Conservation (phyloP, 192 early-diverging fungal genomes). For the Podila verticillata region DNA sequence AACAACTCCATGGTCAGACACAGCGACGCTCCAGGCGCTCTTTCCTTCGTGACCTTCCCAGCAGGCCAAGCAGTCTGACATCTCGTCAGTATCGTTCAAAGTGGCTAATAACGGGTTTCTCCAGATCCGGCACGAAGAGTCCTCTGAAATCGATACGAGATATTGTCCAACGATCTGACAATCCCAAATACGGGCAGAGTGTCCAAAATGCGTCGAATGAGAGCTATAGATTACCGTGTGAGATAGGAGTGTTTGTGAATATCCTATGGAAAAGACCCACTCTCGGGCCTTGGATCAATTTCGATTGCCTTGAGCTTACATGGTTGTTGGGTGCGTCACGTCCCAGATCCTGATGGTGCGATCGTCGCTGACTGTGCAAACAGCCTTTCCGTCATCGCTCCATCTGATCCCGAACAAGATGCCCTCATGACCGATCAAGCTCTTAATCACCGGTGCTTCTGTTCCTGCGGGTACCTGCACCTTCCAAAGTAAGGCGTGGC, state of each 20-base stretch:
- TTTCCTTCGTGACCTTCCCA: conserved; percentile 86
- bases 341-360: conserved; percentile 83
- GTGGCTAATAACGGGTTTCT: conserved; percentile 50
- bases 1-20: conserved; percentile 50
- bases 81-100: conserved; percentile 34
- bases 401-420: conserved; percentile 83
- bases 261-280: not conserved
- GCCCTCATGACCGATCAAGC: conserved; percentile 73
- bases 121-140: conserved; percentile 87
- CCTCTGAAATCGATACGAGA: conserved; percentile 79
- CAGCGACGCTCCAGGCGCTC: conserved; percentile 84
- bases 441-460: conserved; percentile 54
- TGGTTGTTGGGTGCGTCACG: conserved; percentile 31
- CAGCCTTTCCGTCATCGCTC: conserved; percentile 60
- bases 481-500: conserved; percentile 81
- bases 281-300: not conserved
- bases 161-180: conserved; percentile 66
- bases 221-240: not conserved
- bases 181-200: conserved; percentile 84
- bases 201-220: conserved; percentile 66
- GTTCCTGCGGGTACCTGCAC: conserved; percentile 41
- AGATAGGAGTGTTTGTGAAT: not conserved
- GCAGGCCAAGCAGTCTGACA: conserved; percentile 65
- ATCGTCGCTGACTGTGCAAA: conserved; percentile 86
- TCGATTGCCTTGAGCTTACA: conserved; percentile 5